phyloP scores from a whole-genome alignment of 176 grass and related monocot species.

The Guadua angustifolia region DNA sequence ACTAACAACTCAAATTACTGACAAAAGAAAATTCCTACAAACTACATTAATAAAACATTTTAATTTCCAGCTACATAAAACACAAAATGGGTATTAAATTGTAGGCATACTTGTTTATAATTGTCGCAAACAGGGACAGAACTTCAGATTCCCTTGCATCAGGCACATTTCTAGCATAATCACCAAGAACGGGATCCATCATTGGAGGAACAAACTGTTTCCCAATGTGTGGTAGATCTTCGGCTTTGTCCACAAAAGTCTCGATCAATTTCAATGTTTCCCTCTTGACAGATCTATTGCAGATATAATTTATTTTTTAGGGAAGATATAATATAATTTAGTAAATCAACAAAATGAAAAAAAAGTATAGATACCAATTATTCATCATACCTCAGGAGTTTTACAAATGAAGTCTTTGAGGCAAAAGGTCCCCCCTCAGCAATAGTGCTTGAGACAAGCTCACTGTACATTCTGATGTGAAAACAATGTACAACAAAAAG shows the following conservation, averaged over 20 bases:
- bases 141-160: slow-evolving; percentile 99
- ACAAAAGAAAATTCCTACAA: background rate
- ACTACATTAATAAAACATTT: slow-evolving; percentile 10
- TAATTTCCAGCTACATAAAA: slow-evolving; percentile 22
- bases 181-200: slow-evolving; percentile 96
- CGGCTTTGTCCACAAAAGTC: slow-evolving; percentile 99
- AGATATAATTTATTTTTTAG: slow-evolving; percentile 21
- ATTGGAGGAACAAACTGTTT: slow-evolving; percentile 99
- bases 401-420: slow-evolving; percentile 95
- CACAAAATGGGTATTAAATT: slow-evolving; percentile 12
- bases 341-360: slow-evolving; percentile 20
- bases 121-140: slow-evolving; percentile 86
- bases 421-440: slow-evolving; percentile 96
- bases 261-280: slow-evolving; percentile 98
- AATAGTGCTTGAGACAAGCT: slow-evolving; percentile 95
- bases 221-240: slow-evolving; percentile 90
- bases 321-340: slow-evolving; percentile 28
- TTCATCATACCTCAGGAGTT: slow-evolving; percentile 75
- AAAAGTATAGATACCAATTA: slow-evolving; percentile 9
- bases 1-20: background rate
- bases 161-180: slow-evolving; percentile 99
- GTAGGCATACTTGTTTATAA: slow-evolving; percentile 93
- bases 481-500: slow-evolving; percentile 26
- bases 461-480: slow-evolving; percentile 95
- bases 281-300: slow-evolving; percentile 90